Percentiles rank a stretch among this genome's conserved stretches.
phyloP scores from a whole-genome alignment of 257 asterid species.

The Nicotiana attenuata region DNA sequence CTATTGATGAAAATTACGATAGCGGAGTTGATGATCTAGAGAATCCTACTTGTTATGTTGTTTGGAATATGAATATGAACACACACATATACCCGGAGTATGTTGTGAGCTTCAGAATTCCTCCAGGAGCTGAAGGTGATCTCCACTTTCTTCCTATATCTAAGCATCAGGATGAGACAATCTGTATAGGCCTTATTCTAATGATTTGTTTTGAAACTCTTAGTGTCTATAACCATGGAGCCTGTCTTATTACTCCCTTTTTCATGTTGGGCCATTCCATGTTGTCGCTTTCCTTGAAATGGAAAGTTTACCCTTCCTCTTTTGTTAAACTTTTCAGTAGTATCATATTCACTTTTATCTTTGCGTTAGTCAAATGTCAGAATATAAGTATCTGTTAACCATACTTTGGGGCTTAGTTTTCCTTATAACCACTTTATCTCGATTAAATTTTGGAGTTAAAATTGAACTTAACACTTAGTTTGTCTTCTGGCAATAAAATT shows the following conservation, averaged over 20 bases:
- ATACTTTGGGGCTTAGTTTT: neutral
- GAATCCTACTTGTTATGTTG: conserved; percentile 55
- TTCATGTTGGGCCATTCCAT: neutral
- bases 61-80: conserved; percentile 82
- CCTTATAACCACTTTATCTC: neutral
- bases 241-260: neutral
- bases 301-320: neutral
- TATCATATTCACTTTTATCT: conserved; percentile 3
- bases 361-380: neutral
- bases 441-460: neutral
- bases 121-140: conserved; percentile 57
- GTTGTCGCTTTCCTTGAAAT: neutral
- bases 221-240: neutral
- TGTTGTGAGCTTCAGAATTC: conserved; percentile 68
- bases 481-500: neutral
- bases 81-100: conserved; percentile 82
- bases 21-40: conserved; percentile 80
- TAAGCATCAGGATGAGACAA: neutral
- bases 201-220: neutral
- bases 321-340: neutral
- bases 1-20: conserved; percentile 79
- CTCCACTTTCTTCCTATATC: neutral
- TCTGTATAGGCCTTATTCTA: neutral
- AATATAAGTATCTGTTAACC: neutral
- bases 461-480: neutral